Conservation (phyloP, 306 rosid genomes). For the Lablab purpureus region DNA sequence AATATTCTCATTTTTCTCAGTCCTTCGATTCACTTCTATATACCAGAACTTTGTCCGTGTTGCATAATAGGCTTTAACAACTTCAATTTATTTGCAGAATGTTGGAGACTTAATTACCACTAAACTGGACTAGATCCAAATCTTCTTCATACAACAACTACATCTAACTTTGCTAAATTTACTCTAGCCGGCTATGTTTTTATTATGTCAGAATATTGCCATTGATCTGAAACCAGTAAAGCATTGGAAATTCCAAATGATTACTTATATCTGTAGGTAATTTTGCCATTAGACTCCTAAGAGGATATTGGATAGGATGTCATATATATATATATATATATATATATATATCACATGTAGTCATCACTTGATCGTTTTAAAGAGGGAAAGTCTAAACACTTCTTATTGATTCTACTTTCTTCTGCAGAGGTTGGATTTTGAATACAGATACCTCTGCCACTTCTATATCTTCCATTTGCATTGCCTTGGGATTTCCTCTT, state of each 20-base stretch:
- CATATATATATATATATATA: no score
- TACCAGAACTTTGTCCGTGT: background rate
- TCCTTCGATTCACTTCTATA: background rate
- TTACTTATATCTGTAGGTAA: background rate
- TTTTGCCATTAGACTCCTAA: background rate
- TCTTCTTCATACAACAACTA: background rate
- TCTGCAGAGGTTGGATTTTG: constrained; percentile 10
- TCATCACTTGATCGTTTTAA: background rate
- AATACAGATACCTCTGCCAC: background rate
- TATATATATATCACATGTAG: background rate
- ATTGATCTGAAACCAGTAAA: constrained; percentile 1
- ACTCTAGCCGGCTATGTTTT: background rate
- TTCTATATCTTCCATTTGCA: background rate
- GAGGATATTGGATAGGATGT: background rate
- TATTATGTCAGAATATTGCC: background rate
- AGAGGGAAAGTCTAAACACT: constrained; percentile 2
- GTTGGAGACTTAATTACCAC: background rate
- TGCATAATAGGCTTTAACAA: background rate
- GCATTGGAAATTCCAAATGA: constrained; percentile 17
- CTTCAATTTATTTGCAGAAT: constrained; percentile 5
- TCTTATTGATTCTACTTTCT: constrained; percentile 23
- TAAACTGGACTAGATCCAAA: background rate
- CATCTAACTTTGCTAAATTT: background rate
- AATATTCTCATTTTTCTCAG: background rate
- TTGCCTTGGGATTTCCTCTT: background rate